A percentile compares a stretch with the other conserved stretches of the same genome.
Conservation (phyloP, 352 stramenopile species). For the Thalassiosira delicatula region DNA sequence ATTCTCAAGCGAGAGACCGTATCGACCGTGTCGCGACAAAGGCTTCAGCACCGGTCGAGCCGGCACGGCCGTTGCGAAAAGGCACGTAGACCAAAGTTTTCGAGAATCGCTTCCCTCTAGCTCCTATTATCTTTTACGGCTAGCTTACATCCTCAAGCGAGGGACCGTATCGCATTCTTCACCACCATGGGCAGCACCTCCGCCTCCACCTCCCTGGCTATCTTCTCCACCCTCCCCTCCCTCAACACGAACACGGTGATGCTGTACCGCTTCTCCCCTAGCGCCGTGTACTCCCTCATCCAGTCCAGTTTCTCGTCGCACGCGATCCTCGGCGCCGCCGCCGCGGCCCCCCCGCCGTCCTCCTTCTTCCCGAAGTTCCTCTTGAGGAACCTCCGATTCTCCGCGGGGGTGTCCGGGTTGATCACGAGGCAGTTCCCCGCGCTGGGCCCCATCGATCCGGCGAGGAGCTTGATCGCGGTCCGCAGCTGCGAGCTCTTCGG, state of each 20-base stretch:
- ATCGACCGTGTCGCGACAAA: too few species aligned
- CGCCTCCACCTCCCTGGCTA: constrained; percentile 75
- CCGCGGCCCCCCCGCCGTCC: too few species aligned
- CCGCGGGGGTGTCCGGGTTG: constrained; percentile 77
- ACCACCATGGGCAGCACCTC: constrained; percentile 64
- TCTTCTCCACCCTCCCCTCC: constrained; percentile 69
- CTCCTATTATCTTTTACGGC: too few species aligned
- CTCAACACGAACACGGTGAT: constrained; percentile 79
- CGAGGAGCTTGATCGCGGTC: constrained; percentile 59
- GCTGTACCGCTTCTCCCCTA: constrained; percentile 77
- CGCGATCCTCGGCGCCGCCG: constrained; percentile 54
- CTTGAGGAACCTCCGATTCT: constrained; percentile 80
- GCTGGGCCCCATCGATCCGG: constrained; percentile 45
- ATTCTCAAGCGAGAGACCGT: too few species aligned
- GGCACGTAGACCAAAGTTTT: too few species aligned
- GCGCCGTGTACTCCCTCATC: constrained; percentile 82
- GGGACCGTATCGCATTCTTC: constrained; percentile 66
- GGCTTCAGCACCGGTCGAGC: constrained; percentile 93
- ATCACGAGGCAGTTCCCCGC: constrained; percentile 71
- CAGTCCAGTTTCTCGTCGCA: constrained; percentile 79
- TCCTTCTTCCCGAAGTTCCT: constrained; percentile 68
- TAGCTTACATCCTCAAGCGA: too few species aligned
- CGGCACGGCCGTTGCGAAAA: too few species aligned
- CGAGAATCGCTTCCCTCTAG: too few species aligned
- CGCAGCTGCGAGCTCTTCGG: constrained; percentile 72